Conservation (phyloP, 2,329 filamentous ascomycete genomes). For the Penicillium vulpinum region DNA sequence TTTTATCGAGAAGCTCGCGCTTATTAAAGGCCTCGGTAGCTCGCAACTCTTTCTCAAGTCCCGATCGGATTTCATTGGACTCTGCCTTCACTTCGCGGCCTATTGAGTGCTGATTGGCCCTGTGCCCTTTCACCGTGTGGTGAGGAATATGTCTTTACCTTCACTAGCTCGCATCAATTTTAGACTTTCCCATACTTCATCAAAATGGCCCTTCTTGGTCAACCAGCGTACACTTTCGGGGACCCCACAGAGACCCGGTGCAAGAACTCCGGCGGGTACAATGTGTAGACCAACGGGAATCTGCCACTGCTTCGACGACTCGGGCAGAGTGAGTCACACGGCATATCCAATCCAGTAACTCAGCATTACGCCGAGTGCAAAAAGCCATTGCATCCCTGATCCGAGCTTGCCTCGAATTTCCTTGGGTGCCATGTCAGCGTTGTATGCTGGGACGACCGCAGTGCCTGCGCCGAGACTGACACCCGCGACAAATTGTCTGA, state of each 20-base stretch:
- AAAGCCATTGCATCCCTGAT: constrained; percentile 39
- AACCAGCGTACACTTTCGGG: constrained; percentile 53
- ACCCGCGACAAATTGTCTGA: constrained; percentile 49
- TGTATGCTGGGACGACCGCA: constrained; percentile 44
- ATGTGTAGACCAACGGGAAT: constrained; percentile 51
- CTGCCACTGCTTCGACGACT: constrained; percentile 52
- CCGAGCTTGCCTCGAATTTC: constrained; percentile 44
- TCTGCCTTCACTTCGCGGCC: constrained; percentile 50
- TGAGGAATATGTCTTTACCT: constrained; percentile 18
- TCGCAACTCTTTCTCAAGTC: constrained; percentile 26
- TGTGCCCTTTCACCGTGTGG: background rate
- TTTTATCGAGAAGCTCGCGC: constrained; percentile 45
- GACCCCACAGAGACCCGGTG: constrained; percentile 50
- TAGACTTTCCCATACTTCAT: constrained; percentile 51
- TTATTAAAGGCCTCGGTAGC: constrained; percentile 50
- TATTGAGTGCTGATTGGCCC: constrained; percentile 17
- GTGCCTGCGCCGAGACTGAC: constrained; percentile 50
- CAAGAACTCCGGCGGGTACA: constrained; percentile 50
- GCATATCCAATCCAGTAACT: constrained; percentile 53
- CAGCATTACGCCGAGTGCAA: constrained; percentile 39
- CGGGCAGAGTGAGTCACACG: constrained; percentile 41
- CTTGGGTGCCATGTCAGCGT: constrained; percentile 46
- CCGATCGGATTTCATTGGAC: constrained; percentile 34
- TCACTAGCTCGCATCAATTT: constrained; percentile 49
- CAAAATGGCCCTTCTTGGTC: constrained; percentile 48